phyloP scores from a whole-genome alignment of 73 alveolate genomes.

The Paramecium primaurelia region DNA sequence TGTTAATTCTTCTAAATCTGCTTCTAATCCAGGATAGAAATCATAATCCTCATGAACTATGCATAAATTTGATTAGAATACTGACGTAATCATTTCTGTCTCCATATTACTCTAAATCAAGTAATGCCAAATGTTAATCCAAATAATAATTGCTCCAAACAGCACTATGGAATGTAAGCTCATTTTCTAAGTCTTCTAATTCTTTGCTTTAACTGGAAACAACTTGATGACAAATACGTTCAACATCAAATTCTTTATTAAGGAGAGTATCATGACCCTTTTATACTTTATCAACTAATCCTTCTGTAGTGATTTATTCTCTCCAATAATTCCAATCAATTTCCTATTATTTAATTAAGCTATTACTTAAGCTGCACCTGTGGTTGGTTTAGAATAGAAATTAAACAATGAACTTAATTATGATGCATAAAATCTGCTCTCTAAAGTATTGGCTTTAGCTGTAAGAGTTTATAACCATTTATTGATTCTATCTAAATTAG shows the following conservation, averaged over 20 bases:
- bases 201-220: conserved; percentile 51
- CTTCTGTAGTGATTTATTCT: conserved; percentile 49
- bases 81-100: conserved; percentile 37
- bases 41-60: conserved; percentile 60
- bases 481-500: conserved; percentile 47
- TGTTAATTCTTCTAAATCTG: conserved; percentile 56
- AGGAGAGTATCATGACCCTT: conserved; percentile 49
- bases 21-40: conserved; percentile 54
- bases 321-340: conserved; percentile 54
- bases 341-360: neutral
- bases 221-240: conserved; percentile 57
- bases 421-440: conserved; percentile 46
- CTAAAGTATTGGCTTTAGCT: conserved; percentile 50
- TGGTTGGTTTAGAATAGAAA: conserved; percentile 51
- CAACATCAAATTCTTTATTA: conserved; percentile 52
- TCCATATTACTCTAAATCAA: conserved; percentile 50
- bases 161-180: conserved; percentile 56
- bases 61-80: neutral
- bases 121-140: conserved; percentile 48
- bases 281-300: conserved; percentile 56
- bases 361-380: neutral
- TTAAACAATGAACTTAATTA: conserved; percentile 55
- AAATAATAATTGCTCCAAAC: conserved; percentile 59
- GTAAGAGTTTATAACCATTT: conserved; percentile 55
- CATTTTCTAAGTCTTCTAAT: conserved; percentile 61